Evolutionary conservation across 352 stramenopile genomes (phyloP).

Genomic region (Phytopythium boreale): DNA sequence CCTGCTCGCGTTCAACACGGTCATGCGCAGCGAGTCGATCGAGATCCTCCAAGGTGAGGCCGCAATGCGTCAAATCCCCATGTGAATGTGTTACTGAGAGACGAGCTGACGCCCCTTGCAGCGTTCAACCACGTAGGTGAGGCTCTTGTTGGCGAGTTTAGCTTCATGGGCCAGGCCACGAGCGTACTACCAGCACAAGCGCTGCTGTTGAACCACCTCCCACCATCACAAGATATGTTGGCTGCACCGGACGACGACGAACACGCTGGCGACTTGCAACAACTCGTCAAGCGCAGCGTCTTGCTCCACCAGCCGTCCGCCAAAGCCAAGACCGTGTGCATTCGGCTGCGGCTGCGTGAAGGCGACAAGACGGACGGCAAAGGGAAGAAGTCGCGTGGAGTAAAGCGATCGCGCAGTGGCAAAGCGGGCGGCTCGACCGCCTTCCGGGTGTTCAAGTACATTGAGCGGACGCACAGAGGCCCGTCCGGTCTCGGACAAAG

Average conservation of each 20-base stretch:
- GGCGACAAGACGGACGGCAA: slow-evolving; percentile 18
- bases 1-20: slow-evolving; percentile 42
- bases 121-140: slow-evolving; percentile 50
- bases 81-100: too few species aligned
- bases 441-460: slow-evolving; percentile 28
- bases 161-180: background rate
- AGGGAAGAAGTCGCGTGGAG: slow-evolving; percentile 7
- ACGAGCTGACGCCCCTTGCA: slow-evolving; percentile 3
- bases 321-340: slow-evolving; percentile 21
- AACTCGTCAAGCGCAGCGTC: slow-evolving; percentile 46
- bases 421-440: slow-evolving; percentile 7
- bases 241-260: slow-evolving; percentile 3
- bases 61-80: too few species aligned
- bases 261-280: slow-evolving; percentile 9
- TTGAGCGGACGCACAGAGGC: slow-evolving; percentile 54
- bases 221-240: background rate
- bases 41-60: slow-evolving; percentile 44
- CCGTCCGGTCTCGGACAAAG: background rate
- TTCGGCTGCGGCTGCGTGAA: slow-evolving; percentile 34
- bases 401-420: slow-evolving; percentile 32
- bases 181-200: slow-evolving; percentile 19
- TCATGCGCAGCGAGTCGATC: slow-evolving; percentile 24
- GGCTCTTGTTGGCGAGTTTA: slow-evolving; percentile 32
- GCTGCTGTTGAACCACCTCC: slow-evolving; percentile 41
- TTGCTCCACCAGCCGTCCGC: slow-evolving; percentile 34